Evolutionary conservation across 768 basidiomycete genomes (phyloP), one percentile per base, ranked within the genome.

Genomic region (Collybia sp.): DNA sequence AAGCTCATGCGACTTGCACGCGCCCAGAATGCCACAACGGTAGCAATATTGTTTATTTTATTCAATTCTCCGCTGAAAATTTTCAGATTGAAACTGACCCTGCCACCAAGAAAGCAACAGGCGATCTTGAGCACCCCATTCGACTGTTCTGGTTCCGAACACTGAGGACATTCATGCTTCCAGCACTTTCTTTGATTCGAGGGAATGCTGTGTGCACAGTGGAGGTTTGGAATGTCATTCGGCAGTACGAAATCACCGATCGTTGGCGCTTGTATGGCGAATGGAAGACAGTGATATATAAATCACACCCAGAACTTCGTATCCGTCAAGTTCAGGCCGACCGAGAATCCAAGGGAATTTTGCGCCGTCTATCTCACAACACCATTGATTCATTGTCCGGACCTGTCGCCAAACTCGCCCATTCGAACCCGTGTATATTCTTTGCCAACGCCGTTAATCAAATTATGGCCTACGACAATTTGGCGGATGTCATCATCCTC

Each of bases 251-350:
- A 46, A 83, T 83, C 44, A 79, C 83, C 5, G 70, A 77, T 17
- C 89, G 96, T 8, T 99, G 93, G 86, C 77, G 76, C 40, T 71
- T 99, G 30, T 99, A 99, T 58, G 96, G 93, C 35, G 94, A 97
- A 69, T 98, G 96, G 96, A 88, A 86, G 63, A 71, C 79, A 32
- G 69, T 68, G 39, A 75, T 69, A 16, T 91, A 93, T 64, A 76
- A 75, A 49, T 80, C 80, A 12, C 82, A 93, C 66, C 81, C 89
- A 15, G 87, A 89, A 59, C 75, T 95, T 37, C 78, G 78, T 25
- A 80, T 93, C 42, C 88, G 88, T 34, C 72, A 80, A 47, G 84
- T 88, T 5, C 87, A 94, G 57, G 88, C 88, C 34, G 88, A 93
- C 44, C 74, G 87, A 30, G 92, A 96, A 58, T 82, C 89, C 12